Conservation (phyloP, 768 basidiomycete species). For the Leccinum longicurvipes region DNA sequence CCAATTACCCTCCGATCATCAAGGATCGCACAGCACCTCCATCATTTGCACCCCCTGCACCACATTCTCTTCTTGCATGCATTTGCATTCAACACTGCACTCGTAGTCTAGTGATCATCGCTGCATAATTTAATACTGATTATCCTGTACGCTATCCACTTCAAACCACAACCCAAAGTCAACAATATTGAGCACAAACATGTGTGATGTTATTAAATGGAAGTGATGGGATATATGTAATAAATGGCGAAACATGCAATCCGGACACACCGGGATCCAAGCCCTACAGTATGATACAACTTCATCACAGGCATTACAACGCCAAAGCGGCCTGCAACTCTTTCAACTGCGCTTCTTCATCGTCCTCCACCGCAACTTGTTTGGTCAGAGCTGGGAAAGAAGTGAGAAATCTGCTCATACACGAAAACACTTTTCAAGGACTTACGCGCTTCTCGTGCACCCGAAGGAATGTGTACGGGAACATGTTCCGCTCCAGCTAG, state of each 20-base stretch:
- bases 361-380: constrained; percentile 65
- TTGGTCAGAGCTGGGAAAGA: constrained; percentile 10
- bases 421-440: constrained; percentile 4
- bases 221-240: constrained; percentile 32
- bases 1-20: constrained; percentile 4
- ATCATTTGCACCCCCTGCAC: constrained; percentile 21
- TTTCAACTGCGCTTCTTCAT: constrained; percentile 87
- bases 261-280: constrained; percentile 4
- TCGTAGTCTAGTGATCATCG: constrained; percentile 29
- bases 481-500: constrained; percentile 85
- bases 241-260: constrained; percentile 28
- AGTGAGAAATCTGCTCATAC: constrained; percentile 4
- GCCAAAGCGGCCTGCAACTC: constrained; percentile 86
- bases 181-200: constrained; percentile 17
- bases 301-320: constrained; percentile 49
- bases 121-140: constrained; percentile 39
- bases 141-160: constrained; percentile 35
- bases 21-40: constrained; percentile 22
- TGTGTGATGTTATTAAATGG: constrained; percentile 29
- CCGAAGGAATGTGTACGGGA: constrained; percentile 78
- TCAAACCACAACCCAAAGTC: constrained; percentile 20
- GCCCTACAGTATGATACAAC: constrained; percentile 8
- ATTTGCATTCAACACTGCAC: constrained; percentile 24
- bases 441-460: constrained; percentile 53
- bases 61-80: constrained; percentile 27